These are phyloP conservation scores for Skeletonema tropicum DNA, from an alignment of 108 stramenopile genomes.

Conservation along the genomic window DNA sequence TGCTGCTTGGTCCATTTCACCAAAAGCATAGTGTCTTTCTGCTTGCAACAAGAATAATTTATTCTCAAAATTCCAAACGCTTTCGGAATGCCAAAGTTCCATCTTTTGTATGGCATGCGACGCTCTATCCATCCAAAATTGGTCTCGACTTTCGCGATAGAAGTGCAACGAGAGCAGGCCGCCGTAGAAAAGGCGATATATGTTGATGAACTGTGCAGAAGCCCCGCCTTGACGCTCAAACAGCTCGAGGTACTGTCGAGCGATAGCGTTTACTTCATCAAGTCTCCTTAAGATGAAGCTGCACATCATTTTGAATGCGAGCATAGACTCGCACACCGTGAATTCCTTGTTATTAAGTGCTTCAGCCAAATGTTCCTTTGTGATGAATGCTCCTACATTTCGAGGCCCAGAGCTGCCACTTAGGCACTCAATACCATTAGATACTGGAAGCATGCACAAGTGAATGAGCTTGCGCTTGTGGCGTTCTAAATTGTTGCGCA, in stretches of 20 bases:
- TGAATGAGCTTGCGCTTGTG: background rate
- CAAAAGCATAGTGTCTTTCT: slow-evolving; percentile 12
- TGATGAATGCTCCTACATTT: background rate
- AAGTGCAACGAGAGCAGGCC: slow-evolving; percentile 11
- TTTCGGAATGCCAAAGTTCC: background rate
- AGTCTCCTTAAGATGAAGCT: slow-evolving; percentile 10
- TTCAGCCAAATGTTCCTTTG: background rate
- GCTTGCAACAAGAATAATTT: slow-evolving; percentile 12
- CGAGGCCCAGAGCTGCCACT: background rate
- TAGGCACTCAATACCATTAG: background rate
- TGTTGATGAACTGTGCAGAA: slow-evolving; percentile 9
- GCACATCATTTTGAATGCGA: slow-evolving; percentile 7
- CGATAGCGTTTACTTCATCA: background rate
- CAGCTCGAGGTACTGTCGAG: slow-evolving; percentile 4
- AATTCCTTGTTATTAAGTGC: slow-evolving; percentile 1
- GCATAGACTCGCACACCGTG: background rate
- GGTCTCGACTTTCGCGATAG: slow-evolving; percentile 4
- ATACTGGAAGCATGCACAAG: slow-evolving; percentile 4
- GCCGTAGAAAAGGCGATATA: slow-evolving; percentile 4
- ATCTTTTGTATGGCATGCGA: slow-evolving; percentile 2
- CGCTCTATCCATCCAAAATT: slow-evolving; percentile 12
- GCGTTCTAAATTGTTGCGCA: slow-evolving; percentile 5
- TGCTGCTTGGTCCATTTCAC: background rate
- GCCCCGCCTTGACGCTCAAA: background rate
- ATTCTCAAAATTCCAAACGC: slow-evolving; percentile 23